Evolutionary conservation across 2,329 filamentous ascomycete species (phyloP).

Genomic region (Trichocomaceae sp.): DNA sequence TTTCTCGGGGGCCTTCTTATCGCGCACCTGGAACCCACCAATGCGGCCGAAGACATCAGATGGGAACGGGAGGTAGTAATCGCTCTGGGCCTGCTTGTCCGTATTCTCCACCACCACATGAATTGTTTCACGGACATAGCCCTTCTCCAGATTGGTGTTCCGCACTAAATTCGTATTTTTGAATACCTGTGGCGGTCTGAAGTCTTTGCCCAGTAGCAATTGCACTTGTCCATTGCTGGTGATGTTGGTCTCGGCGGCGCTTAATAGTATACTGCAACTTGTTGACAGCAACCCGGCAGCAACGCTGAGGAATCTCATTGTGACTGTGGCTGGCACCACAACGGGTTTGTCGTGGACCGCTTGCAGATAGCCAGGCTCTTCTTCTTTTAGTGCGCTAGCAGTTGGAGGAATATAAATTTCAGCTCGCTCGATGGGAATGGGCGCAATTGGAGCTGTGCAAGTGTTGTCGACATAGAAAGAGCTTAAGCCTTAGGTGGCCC

Average conservation of each 20-base stretch:
- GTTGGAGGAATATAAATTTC: constrained; percentile 15
- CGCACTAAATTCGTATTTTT: constrained; percentile 89
- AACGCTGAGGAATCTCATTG: constrained; percentile 38
- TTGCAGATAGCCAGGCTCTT: constrained; percentile 19
- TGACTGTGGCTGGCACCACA: constrained; percentile 18
- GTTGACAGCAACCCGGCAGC: constrained; percentile 30
- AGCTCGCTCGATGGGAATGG: neutral
- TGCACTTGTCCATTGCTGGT: constrained; percentile 22
- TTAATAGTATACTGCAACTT: constrained; percentile 22
- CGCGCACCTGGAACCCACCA: constrained; percentile 83
- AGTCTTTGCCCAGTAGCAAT: constrained; percentile 42
- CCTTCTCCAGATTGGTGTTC: constrained; percentile 86
- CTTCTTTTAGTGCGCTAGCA: constrained; percentile 14
- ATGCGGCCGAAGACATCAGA: constrained; percentile 66
- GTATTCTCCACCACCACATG: constrained; percentile 93
- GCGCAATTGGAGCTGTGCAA: neutral
- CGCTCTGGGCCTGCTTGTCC: constrained; percentile 67
- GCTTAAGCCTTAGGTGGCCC: constrained; percentile 37
- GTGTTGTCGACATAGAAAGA: constrained; percentile 18
- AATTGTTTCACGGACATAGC: constrained; percentile 79
- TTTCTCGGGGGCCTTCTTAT: constrained; percentile 71
- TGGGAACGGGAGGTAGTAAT: constrained; percentile 89
- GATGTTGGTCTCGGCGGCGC: constrained; percentile 24
- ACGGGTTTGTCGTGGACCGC: constrained; percentile 23
- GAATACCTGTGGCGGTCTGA: constrained; percentile 84